Percentiles rank a stretch among this genome's conserved stretches.
phyloP scores from a whole-genome alignment of 2,329 filamentous ascomycete species.

The Whalleya microplaca region DNA sequence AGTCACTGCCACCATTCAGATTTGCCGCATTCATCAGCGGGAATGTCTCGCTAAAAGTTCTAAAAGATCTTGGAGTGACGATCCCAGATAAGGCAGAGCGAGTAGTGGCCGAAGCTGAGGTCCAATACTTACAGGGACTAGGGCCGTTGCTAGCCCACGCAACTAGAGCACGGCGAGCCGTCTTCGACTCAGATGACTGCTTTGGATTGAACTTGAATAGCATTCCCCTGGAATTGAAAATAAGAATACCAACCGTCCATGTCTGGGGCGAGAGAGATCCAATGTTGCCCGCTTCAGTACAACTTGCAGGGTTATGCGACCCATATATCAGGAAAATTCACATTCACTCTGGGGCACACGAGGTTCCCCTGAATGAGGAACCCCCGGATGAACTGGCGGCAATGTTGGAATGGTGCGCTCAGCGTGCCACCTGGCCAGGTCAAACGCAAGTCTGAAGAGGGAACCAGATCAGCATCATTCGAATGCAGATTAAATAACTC shows the following conservation, averaged over 20 bases:
- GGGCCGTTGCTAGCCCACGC: constrained; percentile 24
- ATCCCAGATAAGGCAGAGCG: constrained; percentile 37
- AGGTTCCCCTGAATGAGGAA: constrained; percentile 23
- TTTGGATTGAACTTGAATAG: constrained; percentile 37
- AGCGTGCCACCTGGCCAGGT: constrained; percentile 33
- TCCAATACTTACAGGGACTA: constrained; percentile 16
- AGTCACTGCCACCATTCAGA: constrained; percentile 39
- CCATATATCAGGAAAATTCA: constrained; percentile 36
- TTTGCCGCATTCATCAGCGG: constrained; percentile 47
- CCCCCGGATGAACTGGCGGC: constrained; percentile 21
- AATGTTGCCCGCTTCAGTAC: constrained; percentile 29
- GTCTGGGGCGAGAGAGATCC: constrained; percentile 34
- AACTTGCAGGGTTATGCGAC: constrained; percentile 37
- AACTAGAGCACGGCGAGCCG: constrained; percentile 24
- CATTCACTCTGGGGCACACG: constrained; percentile 23
- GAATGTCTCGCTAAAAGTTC: constrained; percentile 40
- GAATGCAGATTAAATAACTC: background rate
- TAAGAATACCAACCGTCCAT: constrained; percentile 37
- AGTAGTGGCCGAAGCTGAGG: constrained; percentile 29
- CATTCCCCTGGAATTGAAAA: constrained; percentile 34
- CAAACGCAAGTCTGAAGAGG: constrained; percentile 16
- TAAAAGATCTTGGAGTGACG: constrained; percentile 40
- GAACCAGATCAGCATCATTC: background rate
- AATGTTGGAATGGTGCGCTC: constrained; percentile 31
- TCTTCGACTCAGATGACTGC: constrained; percentile 38